A percentile compares a stretch with the other conserved stretches of the same genome.
Evolutionary conservation across 495 filamentous ascomycete species (phyloP).

Genomic region (Mytilinidion resinicola): DNA sequence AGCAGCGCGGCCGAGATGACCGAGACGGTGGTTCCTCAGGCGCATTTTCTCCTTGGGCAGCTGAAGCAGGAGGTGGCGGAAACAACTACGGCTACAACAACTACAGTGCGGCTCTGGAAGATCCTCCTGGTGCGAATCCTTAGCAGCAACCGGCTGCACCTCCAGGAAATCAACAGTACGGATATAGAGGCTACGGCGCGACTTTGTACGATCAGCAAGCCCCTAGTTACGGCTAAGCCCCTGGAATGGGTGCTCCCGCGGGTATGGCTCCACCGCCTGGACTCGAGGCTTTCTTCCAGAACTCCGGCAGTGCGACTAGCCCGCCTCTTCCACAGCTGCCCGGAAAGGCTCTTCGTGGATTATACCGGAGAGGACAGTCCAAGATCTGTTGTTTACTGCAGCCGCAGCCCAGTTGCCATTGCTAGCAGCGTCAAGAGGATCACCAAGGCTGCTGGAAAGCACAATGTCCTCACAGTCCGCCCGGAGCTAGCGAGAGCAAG

Average conservation of each 20-base stretch:
- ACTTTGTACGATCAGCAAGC: constrained; percentile 10
- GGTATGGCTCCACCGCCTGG: constrained; percentile 55
- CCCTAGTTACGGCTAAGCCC: constrained; percentile 38
- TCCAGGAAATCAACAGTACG: constrained; percentile 1
- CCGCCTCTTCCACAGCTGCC: constrained; percentile 33
- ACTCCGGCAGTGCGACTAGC: constrained; percentile 49
- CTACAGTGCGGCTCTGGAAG: constrained; percentile 10
- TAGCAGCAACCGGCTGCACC: constrained; percentile 12
- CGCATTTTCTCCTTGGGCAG: constrained; percentile 25
- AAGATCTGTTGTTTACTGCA: too few relatives aligned
- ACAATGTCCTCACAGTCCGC: too few relatives aligned
- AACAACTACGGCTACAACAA: constrained; percentile 11
- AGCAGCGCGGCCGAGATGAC: constrained; percentile 28
- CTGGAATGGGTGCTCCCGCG: constrained; percentile 26
- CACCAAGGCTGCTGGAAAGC: too few relatives aligned
- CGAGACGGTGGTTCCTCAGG: constrained; percentile 33
- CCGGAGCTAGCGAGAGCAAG: too few relatives aligned
- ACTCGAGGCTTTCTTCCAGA: constrained; percentile 61
- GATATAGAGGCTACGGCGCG: constrained; percentile 9
- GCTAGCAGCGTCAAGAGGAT: too few relatives aligned
- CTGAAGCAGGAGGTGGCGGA: constrained; percentile 8
- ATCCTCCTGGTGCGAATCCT: constrained; percentile 17
- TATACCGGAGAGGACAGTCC: too few relatives aligned
- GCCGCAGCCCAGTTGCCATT: too few relatives aligned
- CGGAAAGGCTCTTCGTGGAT: constrained; percentile 39